phyloP scores from a whole-genome alignment of 2,329 filamentous ascomycete genomes.

The Colletotrichum orbiculare region DNA sequence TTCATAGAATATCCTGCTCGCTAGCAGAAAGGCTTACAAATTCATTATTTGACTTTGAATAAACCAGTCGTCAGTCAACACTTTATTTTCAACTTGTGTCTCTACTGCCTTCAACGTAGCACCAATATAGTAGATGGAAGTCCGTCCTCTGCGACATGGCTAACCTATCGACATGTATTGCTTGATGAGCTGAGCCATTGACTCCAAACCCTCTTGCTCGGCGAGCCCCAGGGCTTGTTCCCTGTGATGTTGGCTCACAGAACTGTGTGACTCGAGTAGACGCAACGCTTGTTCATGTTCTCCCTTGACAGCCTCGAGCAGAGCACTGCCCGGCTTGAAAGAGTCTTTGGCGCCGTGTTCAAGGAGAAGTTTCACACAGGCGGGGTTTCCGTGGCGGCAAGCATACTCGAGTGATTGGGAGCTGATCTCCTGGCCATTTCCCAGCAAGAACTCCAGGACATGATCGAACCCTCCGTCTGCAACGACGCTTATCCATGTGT shows the following conservation, averaged over 20 bases:
- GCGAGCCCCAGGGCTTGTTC: background rate
- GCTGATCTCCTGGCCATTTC: background rate
- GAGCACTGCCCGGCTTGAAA: conserved; percentile 5
- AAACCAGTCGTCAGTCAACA: background rate
- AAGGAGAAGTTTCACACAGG: conserved; percentile 3
- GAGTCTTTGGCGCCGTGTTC: conserved; percentile 4
- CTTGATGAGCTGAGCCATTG: conserved; percentile 6
- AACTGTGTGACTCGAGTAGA: background rate
- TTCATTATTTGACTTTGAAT: background rate
- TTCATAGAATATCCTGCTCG: no score
- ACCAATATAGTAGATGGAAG: background rate
- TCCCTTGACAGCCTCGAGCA: conserved; percentile 11
- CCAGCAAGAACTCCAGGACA: conserved; percentile 1
- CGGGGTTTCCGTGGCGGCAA: conserved; percentile 1
- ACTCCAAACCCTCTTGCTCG: conserved; percentile 4
- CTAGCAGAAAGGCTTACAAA: no score
- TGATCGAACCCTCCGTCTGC: background rate
- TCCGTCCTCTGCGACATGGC: background rate
- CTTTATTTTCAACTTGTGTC: background rate
- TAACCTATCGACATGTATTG: conserved; percentile 1
- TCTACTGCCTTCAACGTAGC: background rate
- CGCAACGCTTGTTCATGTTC: background rate
- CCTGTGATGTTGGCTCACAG: background rate
- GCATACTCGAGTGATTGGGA: conserved; percentile 4
- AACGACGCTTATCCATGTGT: background rate